These are phyloP conservation scores for Apiospora koreana DNA, from an alignment of 2,329 filamentous ascomycete species.

Conservation along the genomic window DNA sequence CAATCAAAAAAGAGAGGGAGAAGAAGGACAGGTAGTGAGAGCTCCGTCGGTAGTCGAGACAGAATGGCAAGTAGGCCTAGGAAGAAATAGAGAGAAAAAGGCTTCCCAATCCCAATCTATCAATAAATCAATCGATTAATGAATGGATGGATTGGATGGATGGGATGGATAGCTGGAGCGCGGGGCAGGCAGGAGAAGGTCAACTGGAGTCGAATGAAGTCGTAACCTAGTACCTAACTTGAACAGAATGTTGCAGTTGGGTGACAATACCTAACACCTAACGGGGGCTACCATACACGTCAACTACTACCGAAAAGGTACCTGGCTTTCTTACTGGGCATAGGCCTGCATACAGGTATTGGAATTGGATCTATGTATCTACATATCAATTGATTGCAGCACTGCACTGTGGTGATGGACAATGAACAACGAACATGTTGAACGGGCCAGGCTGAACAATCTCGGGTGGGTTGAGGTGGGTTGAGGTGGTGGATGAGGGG, in stretches of 20 bases:
- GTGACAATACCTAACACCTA: neutral
- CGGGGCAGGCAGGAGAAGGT: slow-evolving; percentile 1
- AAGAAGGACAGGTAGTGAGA: neutral
- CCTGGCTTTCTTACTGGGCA: neutral
- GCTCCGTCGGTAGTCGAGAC: neutral
- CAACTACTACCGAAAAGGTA: too few relatives aligned
- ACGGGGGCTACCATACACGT: too few relatives aligned
- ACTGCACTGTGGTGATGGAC: neutral
- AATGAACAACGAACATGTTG: neutral
- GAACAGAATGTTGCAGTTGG: neutral
- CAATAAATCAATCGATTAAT: slow-evolving; percentile 7
- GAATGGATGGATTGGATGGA: neutral
- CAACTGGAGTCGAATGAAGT: neutral
- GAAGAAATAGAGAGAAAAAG: neutral
- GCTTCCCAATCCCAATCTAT: neutral
- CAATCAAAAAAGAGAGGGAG: slow-evolving; percentile 1
- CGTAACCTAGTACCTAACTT: neutral
- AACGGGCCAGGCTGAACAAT: neutral
- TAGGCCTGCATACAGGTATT: neutral
- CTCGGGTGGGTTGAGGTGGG: neutral
- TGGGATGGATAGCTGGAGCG: neutral
- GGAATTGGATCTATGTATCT: neutral
- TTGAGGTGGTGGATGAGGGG: slow-evolving; percentile 8
- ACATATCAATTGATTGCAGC: too few relatives aligned
- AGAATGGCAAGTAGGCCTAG: neutral